Evolutionary conservation across 2,329 filamentous ascomycete genomes (phyloP).

Genomic region (Penicillium sp.): DNA sequence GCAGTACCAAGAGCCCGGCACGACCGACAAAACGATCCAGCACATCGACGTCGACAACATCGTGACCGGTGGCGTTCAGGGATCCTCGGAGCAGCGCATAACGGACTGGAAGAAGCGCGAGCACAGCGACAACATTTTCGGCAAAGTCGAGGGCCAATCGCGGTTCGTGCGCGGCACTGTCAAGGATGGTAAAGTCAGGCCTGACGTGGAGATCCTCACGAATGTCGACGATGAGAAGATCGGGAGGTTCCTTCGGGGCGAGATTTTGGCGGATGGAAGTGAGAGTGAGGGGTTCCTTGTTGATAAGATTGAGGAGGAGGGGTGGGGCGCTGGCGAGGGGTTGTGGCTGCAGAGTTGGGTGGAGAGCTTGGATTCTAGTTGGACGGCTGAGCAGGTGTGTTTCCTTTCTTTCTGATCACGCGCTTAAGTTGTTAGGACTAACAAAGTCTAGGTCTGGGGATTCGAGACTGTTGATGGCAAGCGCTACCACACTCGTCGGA

Average conservation of each 20-base stretch:
- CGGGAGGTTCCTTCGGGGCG: constrained; percentile 44
- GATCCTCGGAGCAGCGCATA: constrained; percentile 63
- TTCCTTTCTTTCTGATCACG: constrained; percentile 1
- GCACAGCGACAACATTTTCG: constrained; percentile 82
- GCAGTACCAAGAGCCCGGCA: constrained; percentile 60
- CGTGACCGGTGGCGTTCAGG: constrained; percentile 71
- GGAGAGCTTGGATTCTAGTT: constrained; percentile 53
- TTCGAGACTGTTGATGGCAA: constrained; percentile 50
- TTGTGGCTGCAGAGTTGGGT: constrained; percentile 56
- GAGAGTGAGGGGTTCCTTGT: constrained; percentile 65
- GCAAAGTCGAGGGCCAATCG: constrained; percentile 67
- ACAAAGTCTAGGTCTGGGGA: constrained; percentile 47
- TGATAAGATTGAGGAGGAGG: constrained; percentile 53
- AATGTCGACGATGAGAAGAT: constrained; percentile 47
- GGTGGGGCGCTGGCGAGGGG: constrained; percentile 49
- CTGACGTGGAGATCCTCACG: constrained; percentile 41
- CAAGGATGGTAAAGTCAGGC: constrained; percentile 41
- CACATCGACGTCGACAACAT: constrained; percentile 76
- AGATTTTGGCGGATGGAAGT: constrained; percentile 57
- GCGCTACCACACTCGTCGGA: constrained; percentile 48
- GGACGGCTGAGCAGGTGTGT: constrained; percentile 60
- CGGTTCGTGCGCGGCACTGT: constrained; percentile 50
- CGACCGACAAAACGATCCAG: constrained; percentile 49
- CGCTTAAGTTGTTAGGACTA: not conserved
- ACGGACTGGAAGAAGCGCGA: constrained; percentile 65